Base-by-base conservation (phyloP, 106 monocot species). In the Platanthera guangdongensis region DNA sequence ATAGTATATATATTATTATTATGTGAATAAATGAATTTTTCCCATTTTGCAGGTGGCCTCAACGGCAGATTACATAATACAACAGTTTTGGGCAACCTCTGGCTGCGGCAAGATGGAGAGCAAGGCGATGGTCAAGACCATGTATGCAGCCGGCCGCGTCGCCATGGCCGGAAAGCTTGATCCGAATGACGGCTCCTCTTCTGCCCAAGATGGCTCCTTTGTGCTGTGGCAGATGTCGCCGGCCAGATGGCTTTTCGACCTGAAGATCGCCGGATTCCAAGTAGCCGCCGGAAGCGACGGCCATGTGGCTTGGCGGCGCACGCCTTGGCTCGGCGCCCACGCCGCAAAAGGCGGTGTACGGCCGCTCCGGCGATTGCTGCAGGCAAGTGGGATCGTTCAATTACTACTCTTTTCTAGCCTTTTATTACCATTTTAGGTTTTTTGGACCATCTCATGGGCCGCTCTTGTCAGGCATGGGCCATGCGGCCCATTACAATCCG, bases 221-320 rank as follows among this genome's bases (percentile, higher is more conserved):
- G 92, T 95, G 10, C 52, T 95, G 65, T 95, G 95, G 95, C 89
- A 92, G 81, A 83, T 92, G 87, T 60, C 60, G 18, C 92, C 89
- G 1, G 79, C 55, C n/a, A 92, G 83, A 92, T 95, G 95, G 92
- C 81, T 90, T 13, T 30, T 92, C 32, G 90, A 95, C 62, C 74
- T 95, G 18, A 77, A 68, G 6, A 78, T 95, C 9, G 82, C 77
- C 32, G 95, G 95, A 7, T 68, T 78, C 59, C 82, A 88, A 73
- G 59, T 95, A 57, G 75, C 78, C 12, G 95, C 95, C 16, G 95
- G 95, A 7, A 83, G 92, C 78, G 81, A 92, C 59, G 92, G 95
- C 19, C 51, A 25, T 3, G 83, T 88, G 11, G 88, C 92, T 7
- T 95, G 95, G 95, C 78, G 95, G 16, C 83, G 89, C 75, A 92